These are phyloP conservation scores for Sporothrix phasma DNA, from an alignment of 2,329 filamentous ascomycete genomes.

Conservation along the genomic window DNA sequence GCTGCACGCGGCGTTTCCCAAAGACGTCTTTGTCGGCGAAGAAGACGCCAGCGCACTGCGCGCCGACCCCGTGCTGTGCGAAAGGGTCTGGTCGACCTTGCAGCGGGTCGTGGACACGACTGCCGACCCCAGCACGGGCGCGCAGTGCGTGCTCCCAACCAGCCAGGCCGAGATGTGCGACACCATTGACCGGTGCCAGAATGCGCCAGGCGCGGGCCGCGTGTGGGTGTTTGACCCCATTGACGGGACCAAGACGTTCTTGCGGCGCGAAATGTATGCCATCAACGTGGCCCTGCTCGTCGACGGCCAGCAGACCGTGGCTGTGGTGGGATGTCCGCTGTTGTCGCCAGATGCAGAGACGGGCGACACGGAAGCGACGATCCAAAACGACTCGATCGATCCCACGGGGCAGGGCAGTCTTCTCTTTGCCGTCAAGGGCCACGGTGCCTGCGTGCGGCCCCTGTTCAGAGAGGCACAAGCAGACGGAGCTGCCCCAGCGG, in stretches of 20 bases:
- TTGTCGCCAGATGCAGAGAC: constrained; percentile 34
- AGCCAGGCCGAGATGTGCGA: constrained; percentile 37
- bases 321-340: constrained; percentile 38
- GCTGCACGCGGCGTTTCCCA: constrained; percentile 40
- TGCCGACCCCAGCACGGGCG: constrained; percentile 4
- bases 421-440: constrained; percentile 38
- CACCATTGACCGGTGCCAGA: constrained; percentile 40
- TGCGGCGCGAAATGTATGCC: constrained; percentile 44
- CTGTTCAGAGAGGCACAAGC: constrained; percentile 21
- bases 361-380: constrained; percentile 30
- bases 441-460: constrained; percentile 39
- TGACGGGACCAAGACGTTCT: constrained; percentile 49
- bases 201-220: constrained; percentile 32
- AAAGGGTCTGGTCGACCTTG: constrained; percentile 40
- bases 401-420: constrained; percentile 37
- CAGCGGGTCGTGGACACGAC: constrained; percentile 24
- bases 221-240: constrained; percentile 53
- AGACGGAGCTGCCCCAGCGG: constrained; percentile 16
- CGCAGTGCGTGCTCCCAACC: background rate
- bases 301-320: constrained; percentile 39
- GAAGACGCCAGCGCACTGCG: constrained; percentile 42
- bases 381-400: constrained; percentile 37
- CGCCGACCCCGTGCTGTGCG: constrained; percentile 32
- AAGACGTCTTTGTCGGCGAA: constrained; percentile 45
- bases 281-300: constrained; percentile 46